Evolutionary conservation across 1,139 yeast genomes (phyloP), one percentile per base, ranked within the genome.

Genomic region (Lizanozyma gosingica): DNA sequence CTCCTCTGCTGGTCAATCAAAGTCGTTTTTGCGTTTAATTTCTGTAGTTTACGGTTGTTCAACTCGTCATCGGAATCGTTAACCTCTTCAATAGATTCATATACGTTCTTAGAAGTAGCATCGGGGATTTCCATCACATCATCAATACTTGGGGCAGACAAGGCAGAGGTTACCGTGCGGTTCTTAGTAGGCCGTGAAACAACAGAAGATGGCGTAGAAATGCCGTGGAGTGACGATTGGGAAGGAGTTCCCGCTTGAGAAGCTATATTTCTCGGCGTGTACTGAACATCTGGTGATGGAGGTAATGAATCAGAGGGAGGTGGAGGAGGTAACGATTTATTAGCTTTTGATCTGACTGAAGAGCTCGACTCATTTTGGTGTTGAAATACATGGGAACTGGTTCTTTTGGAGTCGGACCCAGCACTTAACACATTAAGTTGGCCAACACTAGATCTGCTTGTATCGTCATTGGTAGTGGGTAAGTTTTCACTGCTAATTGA

Each of bases 31-130:
- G n/a, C n/a, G n/a, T n/a, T n/a, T n/a, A n/a, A n/a, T 36, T 41
- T 33, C 33, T 22, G 32, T 34, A 17, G 27, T 15, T 6, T 15
- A 16, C 39, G 41, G 37, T 39, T 41, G 35, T 51, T 49, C 29
- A 56, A 51, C 41, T 67, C 71, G 38, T 64, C 72, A 43, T 67
- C 73, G 29, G 67, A 58, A 45, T 65, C 69, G 45, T 65, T 62
- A 22, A 65, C 59, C 48, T 69, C 75, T 48, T 68, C 74, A 41
- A 69, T 67, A 8, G 67, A 22, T 11, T 22, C 29, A 11, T 22
- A 22, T 6, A 22, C 29, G 29, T 11, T 22, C 11, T 22, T 22
- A 11, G 29, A 63, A 41, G 54, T 62, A 38, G 64, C 70, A 39
- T 55, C 44, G 11, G 29, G 29, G 11, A 14, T 47, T 51, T n/a